Percentiles rank a stretch among this genome's conserved stretches.
Evolutionary conservation across 2,329 filamentous ascomycete species (phyloP).

Genomic region (Corynespora cassiicola): DNA sequence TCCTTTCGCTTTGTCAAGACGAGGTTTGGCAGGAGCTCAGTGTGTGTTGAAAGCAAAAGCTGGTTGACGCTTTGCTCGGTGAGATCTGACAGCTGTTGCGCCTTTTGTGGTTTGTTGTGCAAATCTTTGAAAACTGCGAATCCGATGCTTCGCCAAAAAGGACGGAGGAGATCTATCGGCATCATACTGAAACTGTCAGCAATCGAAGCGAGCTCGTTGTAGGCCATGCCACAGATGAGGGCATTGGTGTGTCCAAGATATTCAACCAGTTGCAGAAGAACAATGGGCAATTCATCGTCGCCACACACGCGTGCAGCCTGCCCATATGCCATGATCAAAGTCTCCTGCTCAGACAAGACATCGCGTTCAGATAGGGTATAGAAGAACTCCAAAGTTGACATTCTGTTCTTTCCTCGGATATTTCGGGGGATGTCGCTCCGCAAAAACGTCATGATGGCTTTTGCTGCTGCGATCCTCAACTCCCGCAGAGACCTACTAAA

Average conservation of each 20-base stretch:
- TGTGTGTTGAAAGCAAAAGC: slow-evolving; percentile 77
- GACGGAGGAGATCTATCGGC: slow-evolving; percentile 74
- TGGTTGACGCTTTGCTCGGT: slow-evolving; percentile 77
- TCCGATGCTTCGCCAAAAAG: slow-evolving; percentile 88
- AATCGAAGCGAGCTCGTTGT: slow-evolving; percentile 80
- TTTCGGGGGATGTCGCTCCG: slow-evolving; percentile 54
- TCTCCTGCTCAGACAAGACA: slow-evolving; percentile 75
- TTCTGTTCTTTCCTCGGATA: slow-evolving; percentile 68
- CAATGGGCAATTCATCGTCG: slow-evolving; percentile 85
- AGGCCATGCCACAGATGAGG: slow-evolving; percentile 80
- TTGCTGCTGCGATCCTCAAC: slow-evolving; percentile 80
- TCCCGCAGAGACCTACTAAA: slow-evolving; percentile 86
- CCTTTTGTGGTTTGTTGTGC: slow-evolving; percentile 79
- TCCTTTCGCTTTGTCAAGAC: slow-evolving; percentile 80
- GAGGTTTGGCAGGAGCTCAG: slow-evolving; percentile 83
- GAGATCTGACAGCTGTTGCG: slow-evolving; percentile 79
- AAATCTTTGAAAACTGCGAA: slow-evolving; percentile 85
- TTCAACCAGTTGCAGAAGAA: slow-evolving; percentile 82
- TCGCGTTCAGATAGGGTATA: slow-evolving; percentile 73
- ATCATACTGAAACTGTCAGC: slow-evolving; percentile 69
- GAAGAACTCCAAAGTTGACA: slow-evolving; percentile 73
- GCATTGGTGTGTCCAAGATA: slow-evolving; percentile 85
- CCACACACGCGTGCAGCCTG: slow-evolving; percentile 77
- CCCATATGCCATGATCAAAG: slow-evolving; percentile 85
- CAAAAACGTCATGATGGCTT: slow-evolving; percentile 69